phyloP scores from a whole-genome alignment of 768 basidiomycete species.

The Lentinula detonsa region DNA sequence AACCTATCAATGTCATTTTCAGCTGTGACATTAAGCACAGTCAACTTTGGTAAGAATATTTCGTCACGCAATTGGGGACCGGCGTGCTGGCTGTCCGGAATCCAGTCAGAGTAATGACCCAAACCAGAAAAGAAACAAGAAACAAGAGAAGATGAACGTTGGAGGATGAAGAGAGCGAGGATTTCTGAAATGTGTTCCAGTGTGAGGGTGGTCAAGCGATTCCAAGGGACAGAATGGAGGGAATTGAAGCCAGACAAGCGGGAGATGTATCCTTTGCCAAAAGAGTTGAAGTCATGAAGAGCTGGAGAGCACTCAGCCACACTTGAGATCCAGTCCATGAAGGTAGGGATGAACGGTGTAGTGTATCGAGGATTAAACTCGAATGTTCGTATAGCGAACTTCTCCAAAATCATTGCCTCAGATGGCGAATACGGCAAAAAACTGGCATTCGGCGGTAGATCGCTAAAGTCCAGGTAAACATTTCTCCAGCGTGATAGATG shows the following conservation, averaged over 20 bases:
- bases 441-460: background rate
- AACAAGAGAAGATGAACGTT: background rate
- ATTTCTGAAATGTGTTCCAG: background rate
- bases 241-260: background rate
- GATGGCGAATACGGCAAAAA: background rate
- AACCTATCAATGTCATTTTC: background rate
- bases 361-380: background rate
- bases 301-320: background rate
- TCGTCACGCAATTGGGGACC: background rate
- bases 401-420: background rate
- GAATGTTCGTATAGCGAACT: conserved; percentile 2
- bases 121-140: background rate
- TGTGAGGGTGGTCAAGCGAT: background rate
- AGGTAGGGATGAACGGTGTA: background rate
- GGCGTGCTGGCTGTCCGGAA: background rate
- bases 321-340: background rate
- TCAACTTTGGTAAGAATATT: background rate
- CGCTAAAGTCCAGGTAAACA: conserved; percentile 3
- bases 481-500: background rate
- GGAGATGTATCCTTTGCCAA: background rate
- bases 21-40: background rate
- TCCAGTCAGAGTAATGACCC: background rate
- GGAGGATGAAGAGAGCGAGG: background rate
- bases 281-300: background rate
- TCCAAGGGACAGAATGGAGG: background rate